Evolutionary conservation across 2,329 filamentous ascomycete genomes (phyloP).

Genomic region (Periglandula ipomoeae): DNA sequence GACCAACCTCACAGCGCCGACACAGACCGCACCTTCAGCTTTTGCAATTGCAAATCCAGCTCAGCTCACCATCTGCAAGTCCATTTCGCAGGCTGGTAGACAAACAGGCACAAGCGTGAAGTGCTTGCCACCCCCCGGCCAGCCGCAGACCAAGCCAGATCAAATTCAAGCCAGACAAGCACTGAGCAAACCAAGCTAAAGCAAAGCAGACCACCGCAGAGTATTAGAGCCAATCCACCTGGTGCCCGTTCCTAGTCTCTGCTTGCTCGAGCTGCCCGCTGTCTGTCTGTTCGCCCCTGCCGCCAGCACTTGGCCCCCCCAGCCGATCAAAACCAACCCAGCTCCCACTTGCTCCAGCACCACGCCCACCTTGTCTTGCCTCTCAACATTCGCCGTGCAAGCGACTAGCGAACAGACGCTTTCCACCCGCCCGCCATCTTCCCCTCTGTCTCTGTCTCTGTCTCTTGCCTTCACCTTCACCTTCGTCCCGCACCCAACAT

Average conservation of each 20-base stretch:
- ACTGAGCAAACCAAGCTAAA: too few species aligned
- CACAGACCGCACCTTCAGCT: too few species aligned
- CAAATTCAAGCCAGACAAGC: background rate
- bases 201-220: too few species aligned
- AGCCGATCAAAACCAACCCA: background rate
- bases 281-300: constrained; percentile 1
- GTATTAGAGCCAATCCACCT: background rate
- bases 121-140: background rate
- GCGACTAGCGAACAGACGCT: constrained; percentile 1
- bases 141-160: background rate
- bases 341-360: constrained; percentile 1
- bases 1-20: background rate
- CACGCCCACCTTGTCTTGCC: constrained; percentile 1
- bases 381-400: constrained; percentile 1
- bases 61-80: background rate
- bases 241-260: background rate
- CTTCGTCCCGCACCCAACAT: constrained; percentile 2
- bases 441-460: too few species aligned
- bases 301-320: background rate
- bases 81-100: too few species aligned
- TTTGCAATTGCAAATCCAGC: too few species aligned
- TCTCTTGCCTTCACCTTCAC: background rate
- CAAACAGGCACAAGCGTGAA: background rate
- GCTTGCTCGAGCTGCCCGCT: background rate
- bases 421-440: background rate